Evolutionary conservation across 2,329 filamentous ascomycete species (phyloP), one percentile per base, ranked within the genome.

Genomic region (Cladophialophora bantiana): DNA sequence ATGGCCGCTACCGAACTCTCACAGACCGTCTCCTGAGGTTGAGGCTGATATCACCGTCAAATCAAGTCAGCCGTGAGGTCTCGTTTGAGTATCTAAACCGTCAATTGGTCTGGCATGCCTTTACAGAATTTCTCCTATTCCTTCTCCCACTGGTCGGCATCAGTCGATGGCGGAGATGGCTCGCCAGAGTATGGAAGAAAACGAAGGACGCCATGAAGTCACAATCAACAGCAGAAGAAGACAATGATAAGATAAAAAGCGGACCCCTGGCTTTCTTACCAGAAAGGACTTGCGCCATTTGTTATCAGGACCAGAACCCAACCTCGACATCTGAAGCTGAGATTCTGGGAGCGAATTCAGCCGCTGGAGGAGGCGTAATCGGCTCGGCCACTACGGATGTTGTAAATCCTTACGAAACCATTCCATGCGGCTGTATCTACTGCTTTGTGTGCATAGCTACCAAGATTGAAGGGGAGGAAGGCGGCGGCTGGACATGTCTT

Each of bases 81-180:
- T 96, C 92, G 0, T 98, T 99, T 76, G 95, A 99, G 80, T 98
- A 97, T 75, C 87, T 98, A 58, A 99, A 99, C 78, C 89, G 95
- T 56, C 95, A 99, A 80, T 88, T 99, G 10, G 95, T 99, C 42
- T 99, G 95, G 95, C 95, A 99, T 79, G 95, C 95, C n/a, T 97
- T 99, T 75, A 99, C 95, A 32, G 95, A 99, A 77, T 99, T 99
- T 74, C 83, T 99, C n/a, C 86, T 99, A 36, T 99, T 98, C 78
- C 86, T 98, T 18, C 84, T 99, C n/a, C 95, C 95, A 0, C 85
- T 99, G n/a, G 91, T 99, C 50, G 95, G 95, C 59, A 94, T 99
- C 72, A 90, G 91, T 74, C 88, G 93, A 71, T 99, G 95, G 95
- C 88, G 93, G 65, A 86, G 94, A 71, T 97, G 94, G 90, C 83